Conservation (phyloP, 805 yeast species). For the Candida pini region DNA sequence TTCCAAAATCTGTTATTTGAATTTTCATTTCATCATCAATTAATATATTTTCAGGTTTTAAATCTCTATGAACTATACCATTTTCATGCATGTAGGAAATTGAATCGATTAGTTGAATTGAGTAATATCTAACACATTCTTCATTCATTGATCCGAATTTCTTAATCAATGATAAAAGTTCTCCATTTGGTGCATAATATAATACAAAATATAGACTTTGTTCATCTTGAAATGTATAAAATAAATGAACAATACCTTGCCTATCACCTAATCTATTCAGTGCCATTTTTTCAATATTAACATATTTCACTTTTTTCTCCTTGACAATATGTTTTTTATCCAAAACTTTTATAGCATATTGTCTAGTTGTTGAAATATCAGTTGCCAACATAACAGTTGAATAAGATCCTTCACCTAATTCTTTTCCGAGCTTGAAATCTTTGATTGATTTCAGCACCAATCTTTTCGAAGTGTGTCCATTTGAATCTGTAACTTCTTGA, state of each 20-base stretch:
- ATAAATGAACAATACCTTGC: conserved; percentile 60
- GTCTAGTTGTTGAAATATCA: conserved; percentile 56
- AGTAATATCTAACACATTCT: conserved; percentile 59
- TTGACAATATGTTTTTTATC: conserved; percentile 74
- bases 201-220: conserved; percentile 66
- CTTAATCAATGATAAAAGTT: conserved; percentile 60
- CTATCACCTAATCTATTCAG: conserved; percentile 60
- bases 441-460: conserved; percentile 53
- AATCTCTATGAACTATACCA: conserved; percentile 77
- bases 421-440: conserved; percentile 83
- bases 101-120: conserved; percentile 72
- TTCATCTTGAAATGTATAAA: conserved; percentile 77
- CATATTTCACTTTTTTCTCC: conserved; percentile 81
- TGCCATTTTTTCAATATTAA: conserved; percentile 77
- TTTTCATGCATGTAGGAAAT: conserved; percentile 64
- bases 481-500: conserved; percentile 35
- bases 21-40: conserved; percentile 55
- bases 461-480: conserved; percentile 48
- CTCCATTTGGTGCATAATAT: conserved; percentile 79
- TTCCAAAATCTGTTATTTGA: conserved; percentile 79
- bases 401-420: conserved; percentile 93
- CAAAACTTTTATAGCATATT: conserved; percentile 72
- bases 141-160: conserved; percentile 67
- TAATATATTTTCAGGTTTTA: conserved; percentile 77
- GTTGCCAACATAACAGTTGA: conserved; percentile 88